Conservation (phyloP, 176 grass and related monocot species). For the Typha latifolia region DNA sequence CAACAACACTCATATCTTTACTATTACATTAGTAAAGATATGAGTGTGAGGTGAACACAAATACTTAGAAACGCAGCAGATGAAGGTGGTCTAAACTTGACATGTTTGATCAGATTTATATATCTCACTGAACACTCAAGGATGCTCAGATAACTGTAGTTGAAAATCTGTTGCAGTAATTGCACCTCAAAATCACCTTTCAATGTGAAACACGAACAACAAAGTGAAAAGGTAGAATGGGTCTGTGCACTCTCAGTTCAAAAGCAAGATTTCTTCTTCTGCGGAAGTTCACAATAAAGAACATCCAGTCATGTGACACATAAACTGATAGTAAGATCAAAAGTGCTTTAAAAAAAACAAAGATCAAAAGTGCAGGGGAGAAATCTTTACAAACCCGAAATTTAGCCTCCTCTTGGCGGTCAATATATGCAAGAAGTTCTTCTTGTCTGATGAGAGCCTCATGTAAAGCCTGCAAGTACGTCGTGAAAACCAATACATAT, state of each 20-base stretch:
- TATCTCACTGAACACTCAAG: background rate
- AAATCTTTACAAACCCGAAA: constrained; percentile 44
- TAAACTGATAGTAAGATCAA: background rate
- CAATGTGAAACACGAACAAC: background rate
- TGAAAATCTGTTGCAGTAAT: too few species aligned
- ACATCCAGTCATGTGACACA: background rate
- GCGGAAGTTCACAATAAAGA: background rate
- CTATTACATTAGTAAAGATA: too few species aligned
- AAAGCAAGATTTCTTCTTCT: constrained; percentile 16
- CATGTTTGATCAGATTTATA: background rate
- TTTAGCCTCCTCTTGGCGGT: constrained; percentile 72
- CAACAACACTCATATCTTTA: too few species aligned
- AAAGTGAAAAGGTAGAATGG: background rate
- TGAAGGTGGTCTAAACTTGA: too few species aligned
- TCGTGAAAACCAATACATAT: background rate
- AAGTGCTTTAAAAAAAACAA: background rate
- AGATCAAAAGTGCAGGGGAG: background rate
- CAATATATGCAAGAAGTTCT: constrained; percentile 78
- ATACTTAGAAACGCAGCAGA: too few species aligned
- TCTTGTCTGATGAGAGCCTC: constrained; percentile 94
- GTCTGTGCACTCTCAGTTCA: background rate
- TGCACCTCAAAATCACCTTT: background rate
- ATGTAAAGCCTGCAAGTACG: constrained; percentile 57
- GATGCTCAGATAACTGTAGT: background rate
- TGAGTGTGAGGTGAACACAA: too few species aligned